Percentiles rank a stretch among this genome's conserved stretches.
Conservation (phyloP, 1,284 basidiomycete genomes). For the Austroboletus niveus region DNA sequence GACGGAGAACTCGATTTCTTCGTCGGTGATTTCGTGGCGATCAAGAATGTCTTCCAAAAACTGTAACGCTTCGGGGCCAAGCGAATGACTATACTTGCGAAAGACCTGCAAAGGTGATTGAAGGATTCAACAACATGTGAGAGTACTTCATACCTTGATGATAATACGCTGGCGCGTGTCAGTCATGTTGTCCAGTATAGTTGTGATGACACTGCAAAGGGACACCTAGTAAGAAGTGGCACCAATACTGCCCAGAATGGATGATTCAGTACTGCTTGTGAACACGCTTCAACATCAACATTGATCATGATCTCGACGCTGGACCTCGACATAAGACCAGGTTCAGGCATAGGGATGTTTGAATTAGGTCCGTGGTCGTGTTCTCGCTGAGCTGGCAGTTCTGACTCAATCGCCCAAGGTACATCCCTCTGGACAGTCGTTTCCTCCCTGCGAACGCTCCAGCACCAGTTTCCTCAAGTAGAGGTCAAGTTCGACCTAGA, state of each 20-base stretch:
- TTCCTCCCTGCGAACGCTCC: slow-evolving; percentile 61
- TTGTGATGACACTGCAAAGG: no score
- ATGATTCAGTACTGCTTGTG: no score
- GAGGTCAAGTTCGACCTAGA: slow-evolving; percentile 84
- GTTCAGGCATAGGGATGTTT: slow-evolving; percentile 75
- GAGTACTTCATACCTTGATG: slow-evolving; percentile 51
- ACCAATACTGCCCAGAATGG: no score
- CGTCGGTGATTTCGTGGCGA: slow-evolving; percentile 63
- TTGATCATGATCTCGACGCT: slow-evolving; percentile 58
- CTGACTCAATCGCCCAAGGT: slow-evolving; percentile 43
- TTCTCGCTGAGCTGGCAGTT: not conserved
- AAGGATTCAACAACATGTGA: not conserved
- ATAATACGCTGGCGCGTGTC: slow-evolving; percentile 54
- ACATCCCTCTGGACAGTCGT: slow-evolving; percentile 80
- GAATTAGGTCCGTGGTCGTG: slow-evolving; percentile 56
- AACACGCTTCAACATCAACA: no score
- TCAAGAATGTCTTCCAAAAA: slow-evolving; percentile 69
- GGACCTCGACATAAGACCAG: slow-evolving; percentile 76
- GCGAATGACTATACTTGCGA: slow-evolving; percentile 79
- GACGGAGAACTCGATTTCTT: slow-evolving; percentile 75
- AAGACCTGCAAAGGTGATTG: slow-evolving; percentile 53
- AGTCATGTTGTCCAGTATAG: slow-evolving; percentile 31
- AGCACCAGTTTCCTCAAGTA: slow-evolving; percentile 73
- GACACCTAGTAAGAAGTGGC: no score
- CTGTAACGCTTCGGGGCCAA: slow-evolving; percentile 71